Percentiles rank a stretch among this genome's conserved stretches.
Evolutionary conservation across 2,329 filamentous ascomycete species (phyloP).

Genomic region (Colletotrichum falcatum): DNA sequence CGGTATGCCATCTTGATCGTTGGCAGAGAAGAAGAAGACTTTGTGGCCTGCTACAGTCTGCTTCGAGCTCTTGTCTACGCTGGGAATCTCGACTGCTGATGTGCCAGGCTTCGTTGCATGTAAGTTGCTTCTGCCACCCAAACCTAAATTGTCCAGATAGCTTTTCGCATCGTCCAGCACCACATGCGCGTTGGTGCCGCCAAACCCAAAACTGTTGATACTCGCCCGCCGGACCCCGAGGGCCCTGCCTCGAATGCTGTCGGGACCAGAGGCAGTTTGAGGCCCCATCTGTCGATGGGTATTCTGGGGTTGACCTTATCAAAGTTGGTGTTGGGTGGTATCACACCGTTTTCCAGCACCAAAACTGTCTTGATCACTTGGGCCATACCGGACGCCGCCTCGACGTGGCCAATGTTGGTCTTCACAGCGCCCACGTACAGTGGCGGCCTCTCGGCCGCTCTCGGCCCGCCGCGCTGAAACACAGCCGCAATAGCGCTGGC

Average conservation of each 20-base stretch:
- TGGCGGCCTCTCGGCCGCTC: not conserved
- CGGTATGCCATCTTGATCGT: not conserved
- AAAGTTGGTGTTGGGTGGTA: conserved; percentile 1
- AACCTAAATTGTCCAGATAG: conserved; percentile 9
- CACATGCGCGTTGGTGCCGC: not conserved
- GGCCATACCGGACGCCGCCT: not conserved
- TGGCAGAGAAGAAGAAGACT: not conserved
- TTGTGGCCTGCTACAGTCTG: not conserved
- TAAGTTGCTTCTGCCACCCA: not conserved
- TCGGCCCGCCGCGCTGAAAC: conserved; percentile 49
- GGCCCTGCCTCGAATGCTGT: conserved; percentile 41
- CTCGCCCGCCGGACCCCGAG: conserved; percentile 60
- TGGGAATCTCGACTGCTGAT: not conserved
- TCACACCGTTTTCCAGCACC: not conserved
- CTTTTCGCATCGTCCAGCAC: not conserved
- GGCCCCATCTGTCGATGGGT: conserved; percentile 44
- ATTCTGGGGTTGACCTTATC: conserved; percentile 27
- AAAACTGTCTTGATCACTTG: not conserved
- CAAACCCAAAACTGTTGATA: conserved; percentile 53
- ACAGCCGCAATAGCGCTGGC: conserved; percentile 59
- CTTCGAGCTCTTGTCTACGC: not conserved
- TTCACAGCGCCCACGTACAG: conserved; percentile 49
- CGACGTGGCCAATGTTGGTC: conserved; percentile 38
- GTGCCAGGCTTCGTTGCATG: not conserved
- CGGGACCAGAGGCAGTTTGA: conserved; percentile 57